Evolutionary conservation across 352 stramenopile genomes (phyloP), one percentile per base, ranked within the genome.

Genomic region (Pythium coloratum): DNA sequence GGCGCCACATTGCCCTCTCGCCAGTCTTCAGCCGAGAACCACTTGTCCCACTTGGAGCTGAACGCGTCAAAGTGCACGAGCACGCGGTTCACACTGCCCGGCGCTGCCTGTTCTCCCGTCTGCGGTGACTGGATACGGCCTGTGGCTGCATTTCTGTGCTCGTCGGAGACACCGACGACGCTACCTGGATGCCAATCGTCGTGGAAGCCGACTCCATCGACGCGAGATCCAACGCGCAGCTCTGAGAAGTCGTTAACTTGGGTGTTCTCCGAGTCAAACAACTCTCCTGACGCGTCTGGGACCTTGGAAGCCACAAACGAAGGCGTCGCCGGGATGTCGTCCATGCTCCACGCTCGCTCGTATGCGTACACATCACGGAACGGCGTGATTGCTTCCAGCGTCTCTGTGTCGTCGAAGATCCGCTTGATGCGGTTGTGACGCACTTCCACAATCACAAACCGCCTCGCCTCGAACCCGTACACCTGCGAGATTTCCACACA

Each of bases 21-120:
- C 85, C 85, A 93, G 47, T 93, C 85, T 14, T 67, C 55, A 7
- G 56, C 57, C 1, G 73, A 76, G 60, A 88, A 93, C 85, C 83
- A 93, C 46, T 86, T 88, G 54, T 91, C 81, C 78, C 77, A 91
- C 59, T 90, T 91, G 58, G 69, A 72, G 55, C 77, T 89, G 54
- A 88, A 86, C 7, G 77, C 78, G 57, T 93, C 84, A 42, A 93
- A 93, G 51, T 91, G 83, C 38, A 93, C 78, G 26, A 76, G 81
- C 26, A 88, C 74, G 26, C 68, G 64, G n/a, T 54, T 55, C 33
- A 55, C 12, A 33, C 34, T 42, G 13, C 24, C 42, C 24, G n/a
- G 30, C 6, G 53, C 14, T 33, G 55, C 30, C 65, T 69, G 62
- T 7, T 24, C 40, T 16, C 46, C 46, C 1, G 18, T 53, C 6